Conservation (phyloP, 768 basidiomycete genomes). For the Daedaleopsis sinensis region DNA sequence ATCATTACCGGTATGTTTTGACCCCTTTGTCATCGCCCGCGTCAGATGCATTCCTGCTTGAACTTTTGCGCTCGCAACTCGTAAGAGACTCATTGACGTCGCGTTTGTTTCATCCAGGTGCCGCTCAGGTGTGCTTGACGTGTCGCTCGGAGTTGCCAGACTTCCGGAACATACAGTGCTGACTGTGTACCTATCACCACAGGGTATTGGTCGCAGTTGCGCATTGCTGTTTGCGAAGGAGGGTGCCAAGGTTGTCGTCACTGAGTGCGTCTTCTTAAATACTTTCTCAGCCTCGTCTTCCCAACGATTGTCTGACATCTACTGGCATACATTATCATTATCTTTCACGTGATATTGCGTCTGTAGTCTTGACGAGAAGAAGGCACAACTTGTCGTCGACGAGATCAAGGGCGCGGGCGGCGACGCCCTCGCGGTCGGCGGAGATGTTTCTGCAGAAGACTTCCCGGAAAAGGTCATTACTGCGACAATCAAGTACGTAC, state of each 20-base stretch:
- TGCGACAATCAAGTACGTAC: constrained; percentile 70
- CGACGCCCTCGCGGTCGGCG: constrained; percentile 71
- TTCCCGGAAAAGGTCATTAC: constrained; percentile 80
- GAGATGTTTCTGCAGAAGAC: constrained; percentile 82
- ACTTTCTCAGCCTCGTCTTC: neutral
- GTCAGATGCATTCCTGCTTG: neutral
- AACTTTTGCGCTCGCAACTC: constrained; percentile 1
- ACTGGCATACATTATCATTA: neutral
- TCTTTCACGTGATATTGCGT: constrained; percentile 11
- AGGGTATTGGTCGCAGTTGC: constrained; percentile 80
- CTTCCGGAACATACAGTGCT: too few species aligned
- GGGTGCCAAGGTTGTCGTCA: constrained; percentile 84
- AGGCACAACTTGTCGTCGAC: constrained; percentile 63
- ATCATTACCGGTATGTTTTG: constrained; percentile 75
- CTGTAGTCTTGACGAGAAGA: constrained; percentile 70
- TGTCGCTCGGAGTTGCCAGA: neutral
- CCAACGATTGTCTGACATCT: neutral
- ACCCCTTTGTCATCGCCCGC: neutral
- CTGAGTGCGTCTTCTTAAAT: constrained; percentile 56
- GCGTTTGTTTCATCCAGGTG: constrained; percentile 47
- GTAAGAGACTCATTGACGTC: constrained; percentile 9
- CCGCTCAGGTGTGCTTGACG: constrained; percentile 61
- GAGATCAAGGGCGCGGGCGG: constrained; percentile 79
- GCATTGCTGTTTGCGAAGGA: constrained; percentile 83
- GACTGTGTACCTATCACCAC: neutral